These are phyloP conservation scores for Chlorencoelia australis DNA, from an alignment of 2,329 filamentous ascomycete species.

Conservation along the genomic window DNA sequence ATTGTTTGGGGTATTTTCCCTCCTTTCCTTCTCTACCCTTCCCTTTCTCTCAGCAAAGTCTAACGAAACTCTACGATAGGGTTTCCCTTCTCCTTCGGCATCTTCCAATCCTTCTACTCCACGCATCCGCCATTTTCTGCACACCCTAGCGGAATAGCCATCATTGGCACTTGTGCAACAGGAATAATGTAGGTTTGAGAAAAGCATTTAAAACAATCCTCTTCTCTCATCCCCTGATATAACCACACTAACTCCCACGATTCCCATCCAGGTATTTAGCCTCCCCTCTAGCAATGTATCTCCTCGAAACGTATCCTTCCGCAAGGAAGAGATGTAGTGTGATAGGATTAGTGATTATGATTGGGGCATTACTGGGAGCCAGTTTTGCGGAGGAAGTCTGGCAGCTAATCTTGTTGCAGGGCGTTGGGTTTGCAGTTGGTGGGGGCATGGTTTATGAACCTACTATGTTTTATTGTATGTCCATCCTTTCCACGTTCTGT, in stretches of 20 bases:
- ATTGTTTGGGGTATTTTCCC: slow-evolving; percentile 39
- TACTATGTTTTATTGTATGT: slow-evolving; percentile 31
- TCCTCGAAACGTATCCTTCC: slow-evolving; percentile 23
- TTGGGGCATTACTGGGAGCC: slow-evolving; percentile 28
- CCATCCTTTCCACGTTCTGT: too few relatives aligned
- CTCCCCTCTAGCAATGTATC: slow-evolving; percentile 16
- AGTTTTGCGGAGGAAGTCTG: slow-evolving; percentile 34
- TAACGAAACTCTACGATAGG: slow-evolving; percentile 18
- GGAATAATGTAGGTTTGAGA: slow-evolving; percentile 19
- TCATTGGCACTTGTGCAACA: slow-evolving; percentile 30
- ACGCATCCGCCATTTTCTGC: slow-evolving; percentile 28
- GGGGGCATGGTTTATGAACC: slow-evolving; percentile 33
- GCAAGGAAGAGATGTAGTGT: slow-evolving; percentile 21
- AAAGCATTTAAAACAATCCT: not conserved
- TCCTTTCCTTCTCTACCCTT: too few relatives aligned
- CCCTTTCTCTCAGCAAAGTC: too few relatives aligned
- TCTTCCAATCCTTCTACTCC: slow-evolving; percentile 36
- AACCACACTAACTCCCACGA: not conserved
- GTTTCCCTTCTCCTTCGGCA: slow-evolving; percentile 30
- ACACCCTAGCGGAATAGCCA: slow-evolving; percentile 31
- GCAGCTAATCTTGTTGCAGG: slow-evolving; percentile 37
- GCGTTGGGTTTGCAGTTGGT: slow-evolving; percentile 35
- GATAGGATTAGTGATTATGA: slow-evolving; percentile 30
- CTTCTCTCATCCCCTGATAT: not conserved
- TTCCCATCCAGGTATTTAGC: slow-evolving; percentile 14